Evolutionary conservation across 805 yeast genomes (phyloP), one percentile per base, ranked within the genome.

Genomic region (Candida vartiovaarae): DNA sequence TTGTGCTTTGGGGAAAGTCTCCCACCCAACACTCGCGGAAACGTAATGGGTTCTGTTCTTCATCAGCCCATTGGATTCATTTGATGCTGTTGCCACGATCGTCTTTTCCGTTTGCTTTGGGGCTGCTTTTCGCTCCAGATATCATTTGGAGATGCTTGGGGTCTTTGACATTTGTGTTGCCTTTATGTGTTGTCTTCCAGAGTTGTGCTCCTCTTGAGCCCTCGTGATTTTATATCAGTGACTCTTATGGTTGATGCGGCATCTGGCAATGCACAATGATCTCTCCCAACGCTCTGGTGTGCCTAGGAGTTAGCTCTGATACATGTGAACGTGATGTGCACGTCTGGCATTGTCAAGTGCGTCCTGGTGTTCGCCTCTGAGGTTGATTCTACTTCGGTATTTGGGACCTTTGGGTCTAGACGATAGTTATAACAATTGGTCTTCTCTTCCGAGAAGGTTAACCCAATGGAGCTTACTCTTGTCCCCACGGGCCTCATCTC

Each of bases 391-490:
- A 15, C 20, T 78, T 80, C 83, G 85, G 84, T 83, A 77, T 48
- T 63, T 82, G 80, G 60, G 74, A 68, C 45, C 43, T 35, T 50
- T 45, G 49, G 26, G 68, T 72, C 80, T 71, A 78, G 72, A 80
- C 82, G 76, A 81, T 70, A 82, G 89, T 75, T 75, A 81, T 82
- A 74, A 76, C 85, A 79, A 78, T 76, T 80, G 78, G 60, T 32
- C 36, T 25, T 43, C 40, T 41, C 43, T 36, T 33, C 39, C 23
- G 30, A 40, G 35, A 39, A 36, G 48, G 41, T 60, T 68, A 81
- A 81, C 89, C 76, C 88, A 81, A 82, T 82, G 89, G 88, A 82
- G 89, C 89, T 82, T 79, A 82, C 82, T 80, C 82, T 79, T 71
- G 77, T 43, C 64, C 59, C 69, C 78, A 78, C 76, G 83, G 48